Percentiles rank a stretch among this genome's conserved stretches.
phyloP scores from a whole-genome alignment of 805 yeast genomes.

The Candida sakaeoensis region DNA sequence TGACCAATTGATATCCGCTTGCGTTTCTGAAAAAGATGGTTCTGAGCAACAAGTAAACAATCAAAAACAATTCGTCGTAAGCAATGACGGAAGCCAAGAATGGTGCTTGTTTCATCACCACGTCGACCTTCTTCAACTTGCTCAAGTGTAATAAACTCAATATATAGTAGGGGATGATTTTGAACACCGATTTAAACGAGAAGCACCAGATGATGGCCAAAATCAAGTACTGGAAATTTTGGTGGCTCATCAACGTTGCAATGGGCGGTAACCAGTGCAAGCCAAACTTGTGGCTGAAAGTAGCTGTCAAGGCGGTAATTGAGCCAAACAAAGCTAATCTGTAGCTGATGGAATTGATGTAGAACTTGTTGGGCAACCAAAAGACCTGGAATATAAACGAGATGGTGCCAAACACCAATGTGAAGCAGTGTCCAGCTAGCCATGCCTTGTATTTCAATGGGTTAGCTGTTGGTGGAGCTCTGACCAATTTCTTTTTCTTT shows the following conservation, averaged over 20 bases:
- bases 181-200: constrained; percentile 62
- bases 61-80: constrained; percentile 55
- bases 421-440: constrained; percentile 52
- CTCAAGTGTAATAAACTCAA: constrained; percentile 58
- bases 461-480: constrained; percentile 23
- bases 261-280: constrained; percentile 55
- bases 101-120: constrained; percentile 35
- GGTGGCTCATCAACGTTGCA: constrained; percentile 63
- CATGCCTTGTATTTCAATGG: constrained; percentile 48
- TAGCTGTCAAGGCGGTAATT: constrained; percentile 46
- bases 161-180: constrained; percentile 56
- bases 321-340: constrained; percentile 56
- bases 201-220: constrained; percentile 58
- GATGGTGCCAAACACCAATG: constrained; percentile 45
- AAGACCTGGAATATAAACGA: constrained; percentile 34
- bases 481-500: constrained; percentile 27
- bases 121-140: constrained; percentile 33
- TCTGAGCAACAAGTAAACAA: constrained; percentile 52
- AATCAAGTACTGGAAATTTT: constrained; percentile 67
- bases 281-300: constrained; percentile 58
- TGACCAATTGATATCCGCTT: constrained; percentile 63
- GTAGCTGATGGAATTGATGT: constrained; percentile 50
- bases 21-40: constrained; percentile 62
- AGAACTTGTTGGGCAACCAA: constrained; percentile 35
- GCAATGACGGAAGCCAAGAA: constrained; percentile 48